A percentile compares a stretch with the other conserved stretches of the same genome.
Evolutionary conservation across 768 basidiomycete species (phyloP).

Genomic region (Calocybe cyanea): DNA sequence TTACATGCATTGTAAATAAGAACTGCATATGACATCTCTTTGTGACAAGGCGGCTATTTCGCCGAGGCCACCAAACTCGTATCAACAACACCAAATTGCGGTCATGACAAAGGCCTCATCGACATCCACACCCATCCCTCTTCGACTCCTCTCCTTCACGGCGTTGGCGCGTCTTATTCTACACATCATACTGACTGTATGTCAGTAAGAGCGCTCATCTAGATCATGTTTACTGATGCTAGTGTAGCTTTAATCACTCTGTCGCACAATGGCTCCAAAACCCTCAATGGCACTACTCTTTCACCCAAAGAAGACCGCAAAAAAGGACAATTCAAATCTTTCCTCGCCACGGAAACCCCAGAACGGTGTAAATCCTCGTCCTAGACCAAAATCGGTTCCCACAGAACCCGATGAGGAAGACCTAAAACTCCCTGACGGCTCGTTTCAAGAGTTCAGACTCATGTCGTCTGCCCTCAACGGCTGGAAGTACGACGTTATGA

Average conservation of each 20-base stretch:
- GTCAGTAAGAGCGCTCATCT: constrained; percentile 14
- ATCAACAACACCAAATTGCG: constrained; percentile 1
- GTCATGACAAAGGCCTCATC: neutral
- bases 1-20: constrained; percentile 11
- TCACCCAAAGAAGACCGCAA: constrained; percentile 62
- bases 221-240: constrained; percentile 12
- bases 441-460: constrained; percentile 73
- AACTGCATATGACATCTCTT: neutral
- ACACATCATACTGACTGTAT: constrained; percentile 8
- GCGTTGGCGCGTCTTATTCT: neutral
- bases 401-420: constrained; percentile 46
- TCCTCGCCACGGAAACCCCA: constrained; percentile 34
- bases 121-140: neutral
- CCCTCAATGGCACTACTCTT: constrained; percentile 48
- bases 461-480: constrained; percentile 78
- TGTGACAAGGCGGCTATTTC: neutral
- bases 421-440: constrained; percentile 58
- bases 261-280: constrained; percentile 39
- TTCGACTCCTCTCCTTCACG: neutral
- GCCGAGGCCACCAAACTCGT: constrained; percentile 7
- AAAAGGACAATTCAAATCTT: constrained; percentile 25
- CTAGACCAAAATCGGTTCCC: constrained; percentile 25
- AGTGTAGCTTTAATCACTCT: constrained; percentile 6
- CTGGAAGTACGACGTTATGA: constrained; percentile 93
- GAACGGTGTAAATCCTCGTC: constrained; percentile 34